Conservation (phyloP, 306 rosid species). For the Rosa rugosa region DNA sequence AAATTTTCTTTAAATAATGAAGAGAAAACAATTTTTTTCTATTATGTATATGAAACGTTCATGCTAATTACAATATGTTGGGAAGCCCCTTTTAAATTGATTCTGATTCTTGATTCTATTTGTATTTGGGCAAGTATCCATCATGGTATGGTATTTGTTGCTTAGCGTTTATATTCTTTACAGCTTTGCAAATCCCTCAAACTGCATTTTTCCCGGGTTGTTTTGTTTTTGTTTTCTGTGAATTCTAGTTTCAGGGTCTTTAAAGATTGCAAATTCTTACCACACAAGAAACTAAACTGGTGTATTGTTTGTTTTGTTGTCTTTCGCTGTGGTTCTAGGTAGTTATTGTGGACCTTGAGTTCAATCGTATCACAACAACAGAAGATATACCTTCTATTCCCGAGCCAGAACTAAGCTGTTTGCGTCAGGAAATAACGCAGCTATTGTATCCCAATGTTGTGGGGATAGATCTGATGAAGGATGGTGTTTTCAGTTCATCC, state of each 20-base stretch:
- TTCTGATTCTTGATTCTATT: background rate
- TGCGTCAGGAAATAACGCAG: slow-evolving; percentile 76
- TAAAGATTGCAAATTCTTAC: background rate
- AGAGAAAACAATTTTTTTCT: background rate
- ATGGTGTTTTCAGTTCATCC: slow-evolving; percentile 47
- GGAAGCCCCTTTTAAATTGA: background rate
- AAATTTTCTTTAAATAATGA: background rate
- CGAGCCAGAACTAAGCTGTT: slow-evolving; percentile 73
- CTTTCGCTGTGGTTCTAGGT: slow-evolving; percentile 52
- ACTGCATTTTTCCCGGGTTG: background rate
- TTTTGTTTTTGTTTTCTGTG: background rate
- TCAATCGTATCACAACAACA: slow-evolving; percentile 73
- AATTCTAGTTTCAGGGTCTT: background rate
- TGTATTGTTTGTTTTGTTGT: slow-evolving; percentile 8
- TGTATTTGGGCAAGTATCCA: background rate
- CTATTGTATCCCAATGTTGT: slow-evolving; percentile 81
- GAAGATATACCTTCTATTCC: slow-evolving; percentile 99
- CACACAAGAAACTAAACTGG: slow-evolving; percentile 13
- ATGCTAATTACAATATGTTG: background rate
- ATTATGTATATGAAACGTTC: background rate
- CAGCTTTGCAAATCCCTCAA: background rate
- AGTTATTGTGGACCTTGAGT: slow-evolving; percentile 94
- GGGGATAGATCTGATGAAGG: slow-evolving; percentile 79
- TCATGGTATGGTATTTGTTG: background rate
- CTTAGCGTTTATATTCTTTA: background rate